These are phyloP conservation scores for Gossypium laxum DNA, from an alignment of 441 rosid species.

Conservation along the genomic window DNA sequence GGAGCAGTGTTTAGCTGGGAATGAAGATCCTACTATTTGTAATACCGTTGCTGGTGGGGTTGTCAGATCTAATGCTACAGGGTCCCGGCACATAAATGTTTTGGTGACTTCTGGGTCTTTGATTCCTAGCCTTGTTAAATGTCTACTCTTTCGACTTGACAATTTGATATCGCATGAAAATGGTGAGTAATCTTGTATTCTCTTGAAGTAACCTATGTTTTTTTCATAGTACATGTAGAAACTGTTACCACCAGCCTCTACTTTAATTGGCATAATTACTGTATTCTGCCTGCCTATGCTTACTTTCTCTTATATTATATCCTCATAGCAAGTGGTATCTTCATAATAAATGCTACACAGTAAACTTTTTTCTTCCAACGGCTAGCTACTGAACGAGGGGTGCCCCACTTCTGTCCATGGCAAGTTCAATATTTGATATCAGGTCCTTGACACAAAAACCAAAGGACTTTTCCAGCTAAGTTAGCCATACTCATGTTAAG, in stretches of 20 bases:
- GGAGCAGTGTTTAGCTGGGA: conserved; percentile 53
- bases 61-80: conserved; percentile 17
- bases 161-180: conserved; percentile 45
- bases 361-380: not conserved
- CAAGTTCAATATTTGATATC: not conserved
- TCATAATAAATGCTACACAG: not conserved
- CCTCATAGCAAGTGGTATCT: not conserved
- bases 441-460: not conserved
- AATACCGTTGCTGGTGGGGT: conserved; percentile 15
- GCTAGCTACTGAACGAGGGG: not conserved
- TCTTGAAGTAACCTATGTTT: not conserved
- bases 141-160: conserved; percentile 67
- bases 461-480: not conserved
- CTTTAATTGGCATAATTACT: not conserved
- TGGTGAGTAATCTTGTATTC: conserved; percentile 35
- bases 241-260: not conserved
- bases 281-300: not conserved
- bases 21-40: conserved; percentile 27
- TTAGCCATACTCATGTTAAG: not conserved
- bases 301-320: not conserved
- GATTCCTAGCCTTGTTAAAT: conserved; percentile 78
- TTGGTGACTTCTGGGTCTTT: conserved; percentile 80
- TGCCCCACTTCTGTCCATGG: not conserved
- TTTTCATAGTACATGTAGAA: not conserved
- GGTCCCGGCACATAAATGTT: conserved; percentile 42